Percentiles rank a stretch among this genome's conserved stretches.
Conservation (phyloP, 23 red algal species). For the Gracilaria domingensis region DNA sequence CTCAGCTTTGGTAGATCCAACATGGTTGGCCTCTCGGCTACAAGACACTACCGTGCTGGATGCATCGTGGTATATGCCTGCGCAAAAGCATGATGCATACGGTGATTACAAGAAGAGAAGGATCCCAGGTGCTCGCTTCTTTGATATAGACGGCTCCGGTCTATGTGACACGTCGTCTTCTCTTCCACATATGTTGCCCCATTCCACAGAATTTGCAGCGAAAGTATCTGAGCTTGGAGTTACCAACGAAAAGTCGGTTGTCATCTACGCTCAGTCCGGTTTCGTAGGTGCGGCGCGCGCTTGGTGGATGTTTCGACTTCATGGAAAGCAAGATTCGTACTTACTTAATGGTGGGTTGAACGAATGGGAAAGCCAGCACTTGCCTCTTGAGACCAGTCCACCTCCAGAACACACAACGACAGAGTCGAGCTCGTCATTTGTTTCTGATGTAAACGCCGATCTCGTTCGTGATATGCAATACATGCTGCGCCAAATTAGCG, state of each 20-base stretch:
- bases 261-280: conserved; percentile 70
- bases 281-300: conserved; percentile 88
- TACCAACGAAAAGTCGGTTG: conserved; percentile 48
- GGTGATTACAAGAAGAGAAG: conserved; percentile 40
- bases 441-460: conserved; percentile 11
- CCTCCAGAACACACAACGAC: neutral
- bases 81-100: conserved; percentile 27
- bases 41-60: conserved; percentile 30
- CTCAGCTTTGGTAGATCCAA: conserved; percentile 51
- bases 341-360: conserved; percentile 85
- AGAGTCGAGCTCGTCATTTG: neutral
- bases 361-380: conserved; percentile 53
- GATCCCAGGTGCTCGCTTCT: conserved; percentile 49
- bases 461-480: conserved; percentile 58
- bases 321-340: conserved; percentile 75
- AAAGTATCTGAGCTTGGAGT: conserved; percentile 45
- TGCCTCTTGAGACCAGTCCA: conserved; percentile 35
- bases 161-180: conserved; percentile 33
- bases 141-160: conserved; percentile 82
- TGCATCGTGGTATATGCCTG: conserved; percentile 77
- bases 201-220: conserved; percentile 43
- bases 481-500: conserved; percentile 44
- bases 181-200: conserved; percentile 89
- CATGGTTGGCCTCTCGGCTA: conserved; percentile 20
- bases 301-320: conserved; percentile 93